A percentile compares a stretch with the other conserved stretches of the same genome.
Evolutionary conservation across 2,329 filamentous ascomycete genomes (phyloP).

Genomic region (Fusarium albosuccineum): DNA sequence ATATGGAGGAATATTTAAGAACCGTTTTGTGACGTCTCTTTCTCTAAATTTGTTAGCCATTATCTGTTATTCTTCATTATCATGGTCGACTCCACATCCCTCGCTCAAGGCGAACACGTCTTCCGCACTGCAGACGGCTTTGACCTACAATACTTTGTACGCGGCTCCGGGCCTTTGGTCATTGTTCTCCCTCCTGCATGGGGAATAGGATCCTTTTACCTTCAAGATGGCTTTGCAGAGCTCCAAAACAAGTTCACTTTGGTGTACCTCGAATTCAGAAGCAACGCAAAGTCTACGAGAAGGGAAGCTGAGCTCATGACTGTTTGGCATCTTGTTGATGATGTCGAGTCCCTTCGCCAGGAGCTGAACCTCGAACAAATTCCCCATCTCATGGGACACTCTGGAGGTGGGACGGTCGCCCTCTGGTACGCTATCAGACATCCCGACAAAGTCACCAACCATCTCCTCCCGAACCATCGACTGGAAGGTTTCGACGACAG

Average conservation of each 20-base stretch:
- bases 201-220: not conserved
- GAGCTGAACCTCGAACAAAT: not conserved
- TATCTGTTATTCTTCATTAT: too few relatives aligned
- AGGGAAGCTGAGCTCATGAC: not conserved
- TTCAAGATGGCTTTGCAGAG: not conserved
- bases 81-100: not conserved
- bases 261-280: not conserved
- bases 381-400: not conserved
- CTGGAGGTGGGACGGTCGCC: not conserved
- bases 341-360: not conserved
- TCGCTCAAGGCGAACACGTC: not conserved
- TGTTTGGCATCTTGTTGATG: not conserved
- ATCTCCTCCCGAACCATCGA: not conserved
- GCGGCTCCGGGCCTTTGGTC: not conserved
- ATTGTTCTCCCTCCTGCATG: not conserved
- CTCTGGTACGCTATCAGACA: not conserved
- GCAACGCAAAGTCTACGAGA: not conserved
- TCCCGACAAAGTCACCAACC: not conserved
- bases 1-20: not conserved
- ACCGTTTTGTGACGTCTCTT: too few relatives aligned
- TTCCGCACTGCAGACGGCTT: not conserved
- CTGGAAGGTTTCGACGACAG: not conserved
- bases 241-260: not conserved
- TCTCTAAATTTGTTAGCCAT: not conserved
- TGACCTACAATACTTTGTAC: not conserved